Conservation (phyloP, 176 grass and related monocot genomes). For the Chrysopogon serrulatus region DNA sequence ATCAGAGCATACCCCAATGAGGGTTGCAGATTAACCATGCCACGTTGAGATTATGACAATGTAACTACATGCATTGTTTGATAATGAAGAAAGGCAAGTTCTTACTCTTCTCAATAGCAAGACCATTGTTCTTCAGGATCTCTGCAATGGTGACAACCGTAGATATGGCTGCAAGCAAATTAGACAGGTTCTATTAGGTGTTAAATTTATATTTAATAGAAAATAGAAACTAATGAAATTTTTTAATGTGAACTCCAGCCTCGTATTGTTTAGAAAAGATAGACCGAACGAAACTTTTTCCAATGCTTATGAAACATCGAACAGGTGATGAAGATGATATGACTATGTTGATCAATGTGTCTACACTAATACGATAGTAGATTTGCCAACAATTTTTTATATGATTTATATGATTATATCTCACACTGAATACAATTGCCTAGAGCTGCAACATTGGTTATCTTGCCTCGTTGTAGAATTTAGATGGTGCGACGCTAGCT, state of each 20-base stretch:
- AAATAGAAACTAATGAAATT: no score
- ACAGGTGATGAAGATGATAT: background rate
- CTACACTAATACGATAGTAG: background rate
- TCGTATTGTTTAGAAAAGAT: background rate
- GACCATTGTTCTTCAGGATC: conserved; percentile 82
- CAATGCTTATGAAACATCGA: background rate
- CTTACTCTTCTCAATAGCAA: conserved; percentile 70
- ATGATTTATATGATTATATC: background rate
- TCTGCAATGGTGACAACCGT: conserved; percentile 64
- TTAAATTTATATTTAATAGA: no score
- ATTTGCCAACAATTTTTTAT: no score
- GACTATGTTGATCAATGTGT: background rate
- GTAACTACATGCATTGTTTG: background rate
- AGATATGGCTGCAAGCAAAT: conserved; percentile 52
- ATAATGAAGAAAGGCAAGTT: background rate
- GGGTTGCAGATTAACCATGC: background rate
- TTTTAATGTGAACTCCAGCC: background rate
- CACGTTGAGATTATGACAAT: background rate
- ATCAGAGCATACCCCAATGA: background rate
- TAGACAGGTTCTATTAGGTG: background rate
- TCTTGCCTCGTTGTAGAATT: background rate
- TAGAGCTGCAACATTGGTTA: background rate
- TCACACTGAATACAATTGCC: background rate
- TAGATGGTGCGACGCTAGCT: background rate
- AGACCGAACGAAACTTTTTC: background rate